Evolutionary conservation across 768 basidiomycete genomes (phyloP).

Genomic region (Auriscalpium microsporum): DNA sequence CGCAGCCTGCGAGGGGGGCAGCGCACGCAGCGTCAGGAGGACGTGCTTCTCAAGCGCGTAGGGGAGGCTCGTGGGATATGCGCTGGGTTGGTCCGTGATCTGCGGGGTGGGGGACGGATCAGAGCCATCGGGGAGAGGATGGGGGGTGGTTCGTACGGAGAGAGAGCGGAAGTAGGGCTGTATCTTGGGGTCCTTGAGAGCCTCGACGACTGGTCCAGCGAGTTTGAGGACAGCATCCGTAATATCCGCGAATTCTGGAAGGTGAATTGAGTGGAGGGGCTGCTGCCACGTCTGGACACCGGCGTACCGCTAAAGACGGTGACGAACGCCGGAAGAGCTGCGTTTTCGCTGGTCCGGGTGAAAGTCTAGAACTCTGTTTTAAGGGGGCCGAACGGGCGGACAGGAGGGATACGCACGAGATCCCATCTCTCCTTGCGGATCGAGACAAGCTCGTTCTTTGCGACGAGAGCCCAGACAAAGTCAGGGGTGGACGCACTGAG

Average conservation of each 20-base stretch:
- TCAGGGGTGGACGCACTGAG: conserved; percentile 40
- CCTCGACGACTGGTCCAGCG: conserved; percentile 41
- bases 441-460: conserved; percentile 65
- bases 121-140: conserved; percentile 2
- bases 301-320: conserved; percentile 67
- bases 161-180: conserved; percentile 79
- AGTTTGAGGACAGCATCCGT: conserved; percentile 71
- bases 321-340: conserved; percentile 48
- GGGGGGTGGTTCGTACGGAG: conserved; percentile 41
- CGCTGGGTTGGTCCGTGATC: conserved; percentile 81
- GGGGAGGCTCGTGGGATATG: conserved; percentile 47
- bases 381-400: background rate
- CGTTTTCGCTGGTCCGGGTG: conserved; percentile 65
- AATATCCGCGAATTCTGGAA: conserved; percentile 73
- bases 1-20: conserved; percentile 37
- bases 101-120: conserved; percentile 18
- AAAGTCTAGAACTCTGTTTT: conserved; percentile 48
- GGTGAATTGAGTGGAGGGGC: no score
- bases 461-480: conserved; percentile 79
- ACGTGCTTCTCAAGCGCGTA: conserved; percentile 62
- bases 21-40: conserved; percentile 55
- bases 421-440: conserved; percentile 79
- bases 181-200: conserved; percentile 55
- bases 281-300: background rate
- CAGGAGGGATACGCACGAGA: conserved; percentile 48